phyloP scores from a whole-genome alignment of 2,329 filamentous ascomycete species.

The Colletotrichum navitas region DNA sequence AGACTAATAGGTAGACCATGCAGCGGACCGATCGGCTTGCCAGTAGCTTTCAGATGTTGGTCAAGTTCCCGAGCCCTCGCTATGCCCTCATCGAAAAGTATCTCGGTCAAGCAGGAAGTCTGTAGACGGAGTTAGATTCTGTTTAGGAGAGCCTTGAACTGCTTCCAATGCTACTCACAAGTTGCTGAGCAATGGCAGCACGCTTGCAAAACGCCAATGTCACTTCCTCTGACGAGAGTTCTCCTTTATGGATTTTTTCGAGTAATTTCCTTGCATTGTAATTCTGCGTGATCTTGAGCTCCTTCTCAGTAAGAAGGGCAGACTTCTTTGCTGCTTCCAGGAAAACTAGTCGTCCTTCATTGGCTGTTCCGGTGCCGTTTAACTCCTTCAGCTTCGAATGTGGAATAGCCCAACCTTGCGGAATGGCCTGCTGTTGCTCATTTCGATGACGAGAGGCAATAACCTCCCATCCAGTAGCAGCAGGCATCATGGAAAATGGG shows the following conservation, averaged over 20 bases:
- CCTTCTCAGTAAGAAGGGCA: slow-evolving; percentile 41
- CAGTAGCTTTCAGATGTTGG: slow-evolving; percentile 53
- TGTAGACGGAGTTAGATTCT: neutral
- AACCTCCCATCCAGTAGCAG: slow-evolving; percentile 30
- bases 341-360: slow-evolving; percentile 35
- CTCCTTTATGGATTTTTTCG: slow-evolving; percentile 34
- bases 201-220: slow-evolving; percentile 47
- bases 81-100: slow-evolving; percentile 64
- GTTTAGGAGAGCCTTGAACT: neutral
- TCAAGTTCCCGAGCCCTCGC: slow-evolving; percentile 60
- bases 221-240: slow-evolving; percentile 46
- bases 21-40: slow-evolving; percentile 66
- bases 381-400: slow-evolving; percentile 22
- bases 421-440: slow-evolving; percentile 37
- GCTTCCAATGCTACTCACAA: slow-evolving; percentile 33
- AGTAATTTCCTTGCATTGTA: slow-evolving; percentile 42
- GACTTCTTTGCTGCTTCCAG: slow-evolving; percentile 34
- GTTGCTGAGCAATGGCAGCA: slow-evolving; percentile 48
- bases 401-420: slow-evolving; percentile 36
- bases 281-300: slow-evolving; percentile 45
- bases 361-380: slow-evolving; percentile 22
- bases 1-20: slow-evolving; percentile 68
- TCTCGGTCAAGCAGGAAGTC: slow-evolving; percentile 59
- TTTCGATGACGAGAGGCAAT: slow-evolving; percentile 37
- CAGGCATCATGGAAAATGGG: neutral